Evolutionary conservation across 129 eudicot species (phyloP).

Genomic region (Artemisia argyi): DNA sequence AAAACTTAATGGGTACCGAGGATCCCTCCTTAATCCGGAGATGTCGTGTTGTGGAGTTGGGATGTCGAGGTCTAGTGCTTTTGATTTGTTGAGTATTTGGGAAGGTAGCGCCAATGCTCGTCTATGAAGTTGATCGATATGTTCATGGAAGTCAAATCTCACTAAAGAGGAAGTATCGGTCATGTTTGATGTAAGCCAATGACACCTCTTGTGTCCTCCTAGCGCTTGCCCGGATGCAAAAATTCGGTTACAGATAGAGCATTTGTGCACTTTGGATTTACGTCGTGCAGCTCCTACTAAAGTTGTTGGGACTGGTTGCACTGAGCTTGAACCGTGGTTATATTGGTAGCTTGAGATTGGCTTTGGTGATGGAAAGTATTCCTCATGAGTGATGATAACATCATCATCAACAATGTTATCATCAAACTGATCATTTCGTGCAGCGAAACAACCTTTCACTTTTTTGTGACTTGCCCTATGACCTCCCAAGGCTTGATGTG

Average conservation of each 20-base stretch:
- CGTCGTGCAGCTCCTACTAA: slow-evolving; percentile 47
- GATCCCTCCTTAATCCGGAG: slow-evolving; percentile 43
- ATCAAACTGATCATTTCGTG: slow-evolving; percentile 55
- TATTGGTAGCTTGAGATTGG: slow-evolving; percentile 43
- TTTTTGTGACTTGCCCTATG: slow-evolving; percentile 95
- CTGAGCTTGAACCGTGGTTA: slow-evolving; percentile 42
- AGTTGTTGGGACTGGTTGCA: slow-evolving; percentile 5
- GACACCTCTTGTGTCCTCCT: slow-evolving; percentile 94
- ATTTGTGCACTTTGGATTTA: slow-evolving; percentile 83
- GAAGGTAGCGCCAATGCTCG: slow-evolving; percentile 34
- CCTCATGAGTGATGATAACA: slow-evolving; percentile 52
- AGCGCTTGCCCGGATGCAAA: slow-evolving; percentile 88
- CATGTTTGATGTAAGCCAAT: slow-evolving; percentile 85
- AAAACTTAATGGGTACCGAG: slow-evolving; percentile 47
- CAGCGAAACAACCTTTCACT: slow-evolving; percentile 87
- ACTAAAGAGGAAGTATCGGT: slow-evolving; percentile 48
- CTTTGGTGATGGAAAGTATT: slow-evolving; percentile 51
- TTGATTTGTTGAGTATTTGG: slow-evolving; percentile 33
- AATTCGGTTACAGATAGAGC: slow-evolving; percentile 78
- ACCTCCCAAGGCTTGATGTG: slow-evolving; percentile 95
- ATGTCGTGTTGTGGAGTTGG: slow-evolving; percentile 47
- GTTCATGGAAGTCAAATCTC: slow-evolving; percentile 50
- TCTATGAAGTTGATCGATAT: slow-evolving; percentile 44
- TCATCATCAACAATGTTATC: slow-evolving; percentile 46
- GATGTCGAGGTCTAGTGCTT: slow-evolving; percentile 55